phyloP scores from a whole-genome alignment of 2,329 filamentous ascomycete species.

The Aspergillus quadricinctus region DNA sequence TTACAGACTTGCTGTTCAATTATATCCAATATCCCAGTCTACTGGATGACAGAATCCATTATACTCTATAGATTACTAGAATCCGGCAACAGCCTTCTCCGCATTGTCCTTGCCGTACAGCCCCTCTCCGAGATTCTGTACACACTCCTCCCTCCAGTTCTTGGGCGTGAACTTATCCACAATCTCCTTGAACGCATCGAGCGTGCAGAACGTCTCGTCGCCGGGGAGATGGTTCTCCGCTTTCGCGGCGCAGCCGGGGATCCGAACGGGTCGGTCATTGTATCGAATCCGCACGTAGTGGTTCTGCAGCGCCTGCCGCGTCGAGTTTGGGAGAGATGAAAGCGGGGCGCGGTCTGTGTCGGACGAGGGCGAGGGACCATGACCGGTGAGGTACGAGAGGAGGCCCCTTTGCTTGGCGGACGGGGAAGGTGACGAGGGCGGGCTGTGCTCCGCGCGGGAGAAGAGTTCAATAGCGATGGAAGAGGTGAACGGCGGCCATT shows the following conservation, averaged over 20 bases:
- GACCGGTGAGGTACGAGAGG: conserved; percentile 28
- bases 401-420: conserved; percentile 25
- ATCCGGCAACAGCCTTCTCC: conserved; percentile 35
- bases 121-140: conserved; percentile 52
- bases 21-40: not conserved
- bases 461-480: conserved; percentile 91
- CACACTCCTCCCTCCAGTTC: conserved; percentile 68
- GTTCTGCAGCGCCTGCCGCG: conserved; percentile 39
- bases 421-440: conserved; percentile 13
- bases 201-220: conserved; percentile 83
- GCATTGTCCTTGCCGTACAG: conserved; percentile 45
- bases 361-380: conserved; percentile 13
- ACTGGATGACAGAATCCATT: not conserved
- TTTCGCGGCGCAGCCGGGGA: conserved; percentile 71
- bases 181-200: conserved; percentile 87
- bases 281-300: conserved; percentile 90
- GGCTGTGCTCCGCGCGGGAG: conserved; percentile 31
- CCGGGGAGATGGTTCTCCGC: conserved; percentile 79
- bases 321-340: conserved; percentile 24
- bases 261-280: conserved; percentile 75
- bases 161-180: conserved; percentile 84
- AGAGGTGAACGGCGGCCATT: conserved; percentile 91
- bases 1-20: not conserved
- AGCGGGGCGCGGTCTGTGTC: conserved; percentile 31
- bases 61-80: conserved; percentile 19